Percentiles rank a stretch among this genome's conserved stretches.
These are phyloP conservation scores for Theileria luwenshuni DNA, from an alignment of 169 alveolate species.

Conservation along the genomic window DNA sequence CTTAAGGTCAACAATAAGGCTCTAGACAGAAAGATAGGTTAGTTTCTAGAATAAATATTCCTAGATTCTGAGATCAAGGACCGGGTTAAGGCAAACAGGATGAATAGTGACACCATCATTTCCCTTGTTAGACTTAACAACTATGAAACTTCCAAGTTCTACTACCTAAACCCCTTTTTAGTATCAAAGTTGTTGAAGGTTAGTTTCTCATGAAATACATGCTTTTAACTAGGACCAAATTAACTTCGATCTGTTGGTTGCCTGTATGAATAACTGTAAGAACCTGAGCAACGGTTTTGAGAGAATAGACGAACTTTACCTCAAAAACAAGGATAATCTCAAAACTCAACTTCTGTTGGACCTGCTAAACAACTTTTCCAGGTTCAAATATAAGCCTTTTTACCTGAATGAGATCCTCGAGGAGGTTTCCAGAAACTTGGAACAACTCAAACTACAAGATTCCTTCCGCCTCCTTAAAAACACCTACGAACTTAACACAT, in stretches of 20 bases:
- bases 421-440: background rate
- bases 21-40: slow-evolving; percentile 14
- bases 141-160: slow-evolving; percentile 1
- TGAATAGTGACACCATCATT: background rate
- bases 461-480: background rate
- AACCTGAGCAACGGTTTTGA: slow-evolving; percentile 10
- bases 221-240: background rate
- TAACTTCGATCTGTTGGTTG: background rate
- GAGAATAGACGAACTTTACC: background rate
- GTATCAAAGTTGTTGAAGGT: background rate
- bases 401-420: slow-evolving; percentile 7
- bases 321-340: background rate
- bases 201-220: background rate
- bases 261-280: slow-evolving; percentile 1
- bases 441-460: background rate
- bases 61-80: slow-evolving; percentile 24
- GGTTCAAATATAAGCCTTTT: slow-evolving; percentile 15
- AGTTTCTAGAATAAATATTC: background rate
- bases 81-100: background rate
- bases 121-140: background rate
- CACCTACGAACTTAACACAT: background rate
- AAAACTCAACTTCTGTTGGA: background rate
- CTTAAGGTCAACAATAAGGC: slow-evolving; percentile 16
- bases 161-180: slow-evolving; percentile 16
- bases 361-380: slow-evolving; percentile 1